A percentile compares a stretch with the other conserved stretches of the same genome.
Conservation (phyloP, 306 rosid species). For the Arachis hypogaea region DNA sequence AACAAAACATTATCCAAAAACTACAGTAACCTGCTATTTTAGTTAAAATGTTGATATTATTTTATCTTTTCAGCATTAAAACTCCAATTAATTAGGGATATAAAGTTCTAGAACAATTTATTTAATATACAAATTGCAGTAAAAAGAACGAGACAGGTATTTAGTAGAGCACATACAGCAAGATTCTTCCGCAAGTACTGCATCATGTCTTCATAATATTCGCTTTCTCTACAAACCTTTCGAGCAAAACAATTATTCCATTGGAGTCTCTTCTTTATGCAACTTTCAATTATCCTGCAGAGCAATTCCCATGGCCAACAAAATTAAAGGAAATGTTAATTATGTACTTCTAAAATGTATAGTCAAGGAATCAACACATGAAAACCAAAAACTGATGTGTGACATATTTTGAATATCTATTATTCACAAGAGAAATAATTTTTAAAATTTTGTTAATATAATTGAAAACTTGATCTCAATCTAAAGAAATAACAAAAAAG, state of each 20-base stretch:
- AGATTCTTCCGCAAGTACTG: slow-evolving; percentile 85
- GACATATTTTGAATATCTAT: slow-evolving; percentile 8
- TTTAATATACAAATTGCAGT: slow-evolving; percentile 30
- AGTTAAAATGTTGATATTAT: not conserved
- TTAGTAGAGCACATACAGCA: slow-evolving; percentile 62
- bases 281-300: slow-evolving; percentile 77
- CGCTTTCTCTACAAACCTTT: slow-evolving; percentile 87
- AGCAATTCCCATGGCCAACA: slow-evolving; percentile 30
- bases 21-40: not conserved
- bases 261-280: slow-evolving; percentile 89
- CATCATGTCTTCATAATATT: slow-evolving; percentile 96
- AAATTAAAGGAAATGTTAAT: slow-evolving; percentile 7
- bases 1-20: not conserved
- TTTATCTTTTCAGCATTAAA: not conserved
- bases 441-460: no score
- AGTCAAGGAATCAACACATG: slow-evolving; percentile 28
- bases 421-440: no score
- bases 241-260: slow-evolving; percentile 93
- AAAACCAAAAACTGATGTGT: slow-evolving; percentile 7
- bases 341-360: slow-evolving; percentile 7
- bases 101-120: slow-evolving; percentile 17
- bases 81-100: not conserved
- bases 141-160: slow-evolving; percentile 31
- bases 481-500: no score
- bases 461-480: no score